Conservation (phyloP, 805 yeast genomes). For the Candida xiaguanensis region DNA sequence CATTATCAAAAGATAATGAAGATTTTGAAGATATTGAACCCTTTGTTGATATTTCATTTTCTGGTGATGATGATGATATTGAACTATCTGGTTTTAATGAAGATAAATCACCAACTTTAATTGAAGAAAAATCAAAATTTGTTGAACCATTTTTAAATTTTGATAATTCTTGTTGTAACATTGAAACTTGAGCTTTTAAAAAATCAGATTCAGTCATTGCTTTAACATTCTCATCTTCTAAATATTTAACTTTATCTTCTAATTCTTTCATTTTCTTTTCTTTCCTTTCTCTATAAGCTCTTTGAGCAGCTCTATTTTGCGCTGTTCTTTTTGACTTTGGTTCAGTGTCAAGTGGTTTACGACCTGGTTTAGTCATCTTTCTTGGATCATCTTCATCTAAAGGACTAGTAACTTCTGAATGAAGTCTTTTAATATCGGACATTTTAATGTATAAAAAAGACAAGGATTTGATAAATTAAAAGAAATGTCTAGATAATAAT, state of each 20-base stretch:
- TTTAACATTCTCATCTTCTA: constrained; percentile 69
- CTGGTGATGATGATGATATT: constrained; percentile 14
- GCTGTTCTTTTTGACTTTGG: constrained; percentile 90
- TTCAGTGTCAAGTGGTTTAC: constrained; percentile 75
- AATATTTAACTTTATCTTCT: constrained; percentile 67
- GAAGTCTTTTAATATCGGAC: constrained; percentile 31
- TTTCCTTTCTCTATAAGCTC: constrained; percentile 94
- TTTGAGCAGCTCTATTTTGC: constrained; percentile 97
- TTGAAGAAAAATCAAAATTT: constrained; percentile 20
- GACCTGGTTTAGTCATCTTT: constrained; percentile 61
- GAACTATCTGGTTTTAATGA: constrained; percentile 15
- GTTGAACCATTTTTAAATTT: constrained; percentile 42
- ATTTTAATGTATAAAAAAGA: constrained; percentile 10
- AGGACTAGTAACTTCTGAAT: constrained; percentile 17
- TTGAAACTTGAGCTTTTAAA: constrained; percentile 69
- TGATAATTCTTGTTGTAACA: constrained; percentile 67
- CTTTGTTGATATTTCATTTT: constrained; percentile 2
- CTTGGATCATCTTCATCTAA: constrained; percentile 24
- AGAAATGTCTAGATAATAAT: not conserved
- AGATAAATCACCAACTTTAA: constrained; percentile 28
- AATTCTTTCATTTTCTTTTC: constrained; percentile 82
- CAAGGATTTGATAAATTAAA: not conserved
- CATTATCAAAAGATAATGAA: constrained; percentile 5
- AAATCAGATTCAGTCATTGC: constrained; percentile 71
- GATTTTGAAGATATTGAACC: constrained; percentile 5